Evolutionary conservation across 2,329 filamentous ascomycete genomes (phyloP).

Genomic region (Zasmidium angulare): DNA sequence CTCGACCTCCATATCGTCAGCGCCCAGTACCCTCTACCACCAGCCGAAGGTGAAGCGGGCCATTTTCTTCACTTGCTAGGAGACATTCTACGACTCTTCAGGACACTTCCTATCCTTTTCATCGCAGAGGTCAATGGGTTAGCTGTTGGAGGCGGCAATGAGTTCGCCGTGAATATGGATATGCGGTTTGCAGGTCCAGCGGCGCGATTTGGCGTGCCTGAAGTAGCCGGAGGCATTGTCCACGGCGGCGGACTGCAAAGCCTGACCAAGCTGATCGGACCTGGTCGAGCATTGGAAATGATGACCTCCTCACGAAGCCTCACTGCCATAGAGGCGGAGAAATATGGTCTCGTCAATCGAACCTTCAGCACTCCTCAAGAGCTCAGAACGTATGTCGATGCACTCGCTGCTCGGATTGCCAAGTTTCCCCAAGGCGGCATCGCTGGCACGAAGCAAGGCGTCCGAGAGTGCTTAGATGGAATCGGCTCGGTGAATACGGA

Average conservation of each 20-base stretch:
- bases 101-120: conserved; percentile 17
- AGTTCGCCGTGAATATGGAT: conserved; percentile 21
- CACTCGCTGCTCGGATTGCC: background rate
- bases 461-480: background rate
- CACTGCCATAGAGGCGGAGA: background rate
- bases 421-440: background rate
- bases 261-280: background rate
- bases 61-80: conserved; percentile 6
- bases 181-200: conserved; percentile 23
- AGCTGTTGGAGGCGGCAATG: conserved; percentile 18
- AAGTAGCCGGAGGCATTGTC: conserved; percentile 15
- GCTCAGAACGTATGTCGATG: background rate
- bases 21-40: conserved; percentile 1
- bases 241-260: conserved; percentile 25
- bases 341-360: background rate
- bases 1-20: background rate
- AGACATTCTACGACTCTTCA: background rate
- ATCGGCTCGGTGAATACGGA: background rate
- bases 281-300: background rate
- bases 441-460: background rate
- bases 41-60: background rate
- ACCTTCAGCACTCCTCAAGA: background rate
- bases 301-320: background rate
- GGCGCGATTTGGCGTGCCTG: conserved; percentile 14
- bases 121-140: conserved; percentile 25